phyloP scores from a whole-genome alignment of 2,329 filamentous ascomycete genomes.

The Nemania sp. region DNA sequence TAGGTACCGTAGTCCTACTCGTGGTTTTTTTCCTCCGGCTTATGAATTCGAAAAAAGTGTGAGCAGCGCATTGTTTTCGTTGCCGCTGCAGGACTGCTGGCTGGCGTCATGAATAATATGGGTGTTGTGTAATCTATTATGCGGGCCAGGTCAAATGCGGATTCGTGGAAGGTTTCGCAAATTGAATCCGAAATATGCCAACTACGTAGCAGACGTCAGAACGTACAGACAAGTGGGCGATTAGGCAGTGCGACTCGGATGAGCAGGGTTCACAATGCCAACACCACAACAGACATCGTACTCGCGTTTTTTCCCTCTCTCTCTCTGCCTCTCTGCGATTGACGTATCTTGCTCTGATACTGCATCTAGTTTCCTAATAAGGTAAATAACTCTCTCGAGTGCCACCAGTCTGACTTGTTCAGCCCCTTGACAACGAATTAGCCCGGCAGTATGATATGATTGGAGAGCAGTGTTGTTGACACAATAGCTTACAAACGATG shows the following conservation, averaged over 20 bases:
- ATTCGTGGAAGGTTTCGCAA: background rate
- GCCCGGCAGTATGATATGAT: slow-evolving; percentile 9
- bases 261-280: slow-evolving; percentile 17
- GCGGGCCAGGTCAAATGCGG: background rate
- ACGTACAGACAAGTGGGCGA: background rate
- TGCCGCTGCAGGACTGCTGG: no score
- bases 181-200: background rate
- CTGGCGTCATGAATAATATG: background rate
- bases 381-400: background rate
- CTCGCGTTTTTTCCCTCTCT: background rate
- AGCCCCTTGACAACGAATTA: background rate
- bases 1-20: no score
- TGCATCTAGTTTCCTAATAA: slow-evolving; percentile 2
- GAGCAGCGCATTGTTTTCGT: no score
- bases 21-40: no score
- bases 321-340: no score
- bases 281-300: slow-evolving; percentile 5
- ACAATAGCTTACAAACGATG: slow-evolving; percentile 10
- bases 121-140: background rate
- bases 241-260: slow-evolving; percentile 11
- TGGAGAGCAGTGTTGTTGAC: background rate
- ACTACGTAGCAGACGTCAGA: background rate
- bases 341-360: background rate
- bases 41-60: no score
- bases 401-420: slow-evolving; percentile 1